phyloP scores from a whole-genome alignment of 371 early-diverging fungal species.

The Coemansia sp. region DNA sequence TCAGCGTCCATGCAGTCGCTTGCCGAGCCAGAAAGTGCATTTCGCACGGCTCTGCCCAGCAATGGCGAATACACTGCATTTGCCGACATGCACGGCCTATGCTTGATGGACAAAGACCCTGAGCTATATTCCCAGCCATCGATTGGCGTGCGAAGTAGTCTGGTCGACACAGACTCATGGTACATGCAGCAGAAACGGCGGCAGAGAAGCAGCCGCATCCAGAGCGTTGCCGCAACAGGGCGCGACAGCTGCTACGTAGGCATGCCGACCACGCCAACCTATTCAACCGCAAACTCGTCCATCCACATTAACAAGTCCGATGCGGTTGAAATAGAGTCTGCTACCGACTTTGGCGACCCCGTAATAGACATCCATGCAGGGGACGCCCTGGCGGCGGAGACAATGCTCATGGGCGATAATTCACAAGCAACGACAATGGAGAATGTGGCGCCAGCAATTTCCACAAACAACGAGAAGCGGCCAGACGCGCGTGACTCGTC shows the following conservation, averaged over 20 bases:
- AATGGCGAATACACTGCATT: not conserved
- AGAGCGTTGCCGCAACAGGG: constrained; percentile 40
- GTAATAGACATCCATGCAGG: not conserved
- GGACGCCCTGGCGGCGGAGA: not conserved
- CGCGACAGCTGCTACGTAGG: constrained; percentile 9
- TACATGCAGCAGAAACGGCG: constrained; percentile 9
- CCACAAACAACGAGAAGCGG: not conserved
- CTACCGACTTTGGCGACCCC: not conserved
- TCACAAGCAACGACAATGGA: not conserved
- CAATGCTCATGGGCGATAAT: not conserved
- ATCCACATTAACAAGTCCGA: constrained; percentile 1
- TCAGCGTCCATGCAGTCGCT: not conserved
- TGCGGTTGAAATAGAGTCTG: not conserved
- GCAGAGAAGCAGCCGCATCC: constrained; percentile 20
- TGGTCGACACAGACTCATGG: constrained; percentile 12
- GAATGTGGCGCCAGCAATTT: not conserved
- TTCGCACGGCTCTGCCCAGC: not conserved
- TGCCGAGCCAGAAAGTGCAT: too few species aligned
- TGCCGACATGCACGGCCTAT: not conserved
- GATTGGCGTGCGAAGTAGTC: constrained; percentile 24
- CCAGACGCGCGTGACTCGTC: constrained; percentile 32
- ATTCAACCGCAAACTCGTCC: constrained; percentile 9
- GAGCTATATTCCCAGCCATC: constrained; percentile 6
- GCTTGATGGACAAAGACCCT: not conserved
- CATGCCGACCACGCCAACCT: not conserved